Evolutionary conservation across 345 rosid species (phyloP).

Genomic region (Eucalyptus sp.): DNA sequence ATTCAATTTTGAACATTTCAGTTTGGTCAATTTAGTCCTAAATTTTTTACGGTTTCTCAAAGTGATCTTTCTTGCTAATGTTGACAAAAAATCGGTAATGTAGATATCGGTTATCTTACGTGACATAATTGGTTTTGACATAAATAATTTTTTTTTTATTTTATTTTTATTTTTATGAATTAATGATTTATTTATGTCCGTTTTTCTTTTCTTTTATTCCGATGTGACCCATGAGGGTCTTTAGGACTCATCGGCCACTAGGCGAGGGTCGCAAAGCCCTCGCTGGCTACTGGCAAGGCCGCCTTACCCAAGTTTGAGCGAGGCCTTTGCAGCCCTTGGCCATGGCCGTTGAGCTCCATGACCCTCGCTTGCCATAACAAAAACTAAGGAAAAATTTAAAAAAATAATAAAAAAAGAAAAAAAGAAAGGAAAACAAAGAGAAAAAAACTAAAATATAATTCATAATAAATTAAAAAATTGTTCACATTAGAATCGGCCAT

Average conservation of each 20-base stretch:
- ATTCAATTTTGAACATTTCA: background rate
- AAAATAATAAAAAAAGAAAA: too few relatives aligned
- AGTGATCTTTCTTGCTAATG: background rate
- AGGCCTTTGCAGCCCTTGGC: background rate
- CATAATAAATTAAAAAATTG: too few relatives aligned
- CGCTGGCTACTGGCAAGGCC: fast-evolving
- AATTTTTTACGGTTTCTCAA: background rate
- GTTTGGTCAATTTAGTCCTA: background rate
- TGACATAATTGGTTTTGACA: too few relatives aligned
- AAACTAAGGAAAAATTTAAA: too few relatives aligned
- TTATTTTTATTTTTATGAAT: too few relatives aligned
- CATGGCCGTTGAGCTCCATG: background rate
- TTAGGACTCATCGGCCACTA: fast-evolving
- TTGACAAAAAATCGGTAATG: background rate
- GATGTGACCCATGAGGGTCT: background rate
- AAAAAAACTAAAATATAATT: too few relatives aligned
- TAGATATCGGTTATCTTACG: fast-evolving
- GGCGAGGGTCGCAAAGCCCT: background rate
- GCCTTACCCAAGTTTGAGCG: background rate
- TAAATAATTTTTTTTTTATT: too few relatives aligned
- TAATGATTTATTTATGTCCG: too few relatives aligned
- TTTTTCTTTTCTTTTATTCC: too few relatives aligned
- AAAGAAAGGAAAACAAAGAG: background rate
- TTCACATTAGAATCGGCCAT: too few relatives aligned
- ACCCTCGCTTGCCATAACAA: background rate